These are phyloP conservation scores for Pseudogymnoascus sp. DNA, from an alignment of 2,329 filamentous ascomycete species.

Conservation along the genomic window DNA sequence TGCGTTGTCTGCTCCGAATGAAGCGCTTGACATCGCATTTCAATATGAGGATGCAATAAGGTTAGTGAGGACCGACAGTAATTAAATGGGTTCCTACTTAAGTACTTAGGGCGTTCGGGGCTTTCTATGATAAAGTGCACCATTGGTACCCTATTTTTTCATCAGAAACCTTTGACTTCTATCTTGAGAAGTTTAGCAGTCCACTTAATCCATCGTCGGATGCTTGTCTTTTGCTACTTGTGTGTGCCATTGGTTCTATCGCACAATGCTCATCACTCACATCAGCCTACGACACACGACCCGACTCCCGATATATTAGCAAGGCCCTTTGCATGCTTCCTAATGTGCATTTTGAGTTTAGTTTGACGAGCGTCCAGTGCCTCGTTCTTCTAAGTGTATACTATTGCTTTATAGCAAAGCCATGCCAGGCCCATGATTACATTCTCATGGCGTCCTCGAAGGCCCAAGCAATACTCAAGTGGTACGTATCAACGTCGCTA, in stretches of 20 bases:
- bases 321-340: constrained; percentile 19
- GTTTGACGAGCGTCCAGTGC: constrained; percentile 22
- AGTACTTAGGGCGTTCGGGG: constrained; percentile 15
- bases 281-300: background rate
- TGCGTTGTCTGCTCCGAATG: constrained; percentile 13
- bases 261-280: constrained; percentile 13
- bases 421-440: constrained; percentile 27
- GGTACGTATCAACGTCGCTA: constrained; percentile 2
- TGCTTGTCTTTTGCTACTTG: constrained; percentile 22
- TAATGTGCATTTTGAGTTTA: constrained; percentile 20
- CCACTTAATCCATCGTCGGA: constrained; percentile 16
- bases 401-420: constrained; percentile 22
- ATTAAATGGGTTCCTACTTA: background rate
- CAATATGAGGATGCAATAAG: constrained; percentile 17
- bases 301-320: constrained; percentile 12
- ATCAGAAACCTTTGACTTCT: constrained; percentile 18
- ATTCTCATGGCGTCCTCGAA: constrained; percentile 25
- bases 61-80: background rate
- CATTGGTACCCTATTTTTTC: constrained; percentile 24
- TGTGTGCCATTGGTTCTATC: constrained; percentile 23
- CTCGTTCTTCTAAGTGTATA: constrained; percentile 23
- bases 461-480: constrained; percentile 23
- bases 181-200: constrained; percentile 18
- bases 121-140: constrained; percentile 23
- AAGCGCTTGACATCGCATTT: constrained; percentile 1